Evolutionary conservation across 306 rosid genomes (phyloP), one percentile per base, ranked within the genome.

Genomic region (Cucurbita pepo): DNA sequence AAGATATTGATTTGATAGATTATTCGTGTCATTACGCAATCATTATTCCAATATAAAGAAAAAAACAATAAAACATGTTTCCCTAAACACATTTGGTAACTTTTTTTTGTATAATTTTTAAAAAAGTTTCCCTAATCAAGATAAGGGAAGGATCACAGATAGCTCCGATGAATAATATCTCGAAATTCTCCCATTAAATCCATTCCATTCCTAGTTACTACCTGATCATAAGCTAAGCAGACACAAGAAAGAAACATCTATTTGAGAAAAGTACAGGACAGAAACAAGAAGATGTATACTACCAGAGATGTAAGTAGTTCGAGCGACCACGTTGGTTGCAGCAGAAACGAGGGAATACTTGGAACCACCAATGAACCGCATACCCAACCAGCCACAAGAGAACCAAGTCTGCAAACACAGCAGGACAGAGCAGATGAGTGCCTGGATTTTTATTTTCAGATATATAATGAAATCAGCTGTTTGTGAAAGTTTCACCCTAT

Each of bases 221-320:
- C 50, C 16, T 4, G 3, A 34, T 37, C 34, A 34, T 37, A 71
- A 51, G 61, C 75, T 3, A 67, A 67, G 38, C 10, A 43, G 19
- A 25, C 47, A 7, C 12, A 14, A 14, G 36, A 21, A 7, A 19
- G 40, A 43, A 10, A 7, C 41, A 44, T 13, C 72, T 81, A 91
- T 88, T 87, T 94, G 82, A 90, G 89, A 73, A 94, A 94, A 79
- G 97, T 91, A 85, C 96, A 90, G 78, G 86, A 83, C 66, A 89
- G 66, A 81, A 94, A 91, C 82, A 94, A 74, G 86, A 85, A 89
- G 59, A 87, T 37, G 76, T 90, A 94, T 22, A 78, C 97, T 40
- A 94, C 91, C 64, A 95, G 81, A 7, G 99, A 95, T 8, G 99
- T 95, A 25, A 85, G 73, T 30, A 94, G 95, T 75, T 91, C 97